Conservation (phyloP, 2,329 filamentous ascomycete species). For the Gaeumannomyces tritici region DNA sequence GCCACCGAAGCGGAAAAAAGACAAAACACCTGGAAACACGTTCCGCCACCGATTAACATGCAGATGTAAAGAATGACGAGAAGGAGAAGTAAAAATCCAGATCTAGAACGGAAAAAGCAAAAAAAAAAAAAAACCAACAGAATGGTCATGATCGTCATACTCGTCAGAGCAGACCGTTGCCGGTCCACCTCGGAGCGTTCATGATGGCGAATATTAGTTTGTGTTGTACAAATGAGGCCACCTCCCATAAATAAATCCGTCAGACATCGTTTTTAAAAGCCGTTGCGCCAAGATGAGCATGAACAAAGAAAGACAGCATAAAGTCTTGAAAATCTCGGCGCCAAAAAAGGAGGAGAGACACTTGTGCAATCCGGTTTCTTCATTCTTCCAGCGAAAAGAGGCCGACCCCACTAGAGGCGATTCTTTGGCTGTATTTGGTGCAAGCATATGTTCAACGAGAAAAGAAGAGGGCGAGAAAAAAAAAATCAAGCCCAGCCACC, state of each 20-base stretch:
- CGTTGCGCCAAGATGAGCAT: neutral
- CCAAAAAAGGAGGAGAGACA: neutral
- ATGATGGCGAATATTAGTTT: neutral
- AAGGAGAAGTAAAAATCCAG: neutral
- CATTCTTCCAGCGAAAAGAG: neutral
- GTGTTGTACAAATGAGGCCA: neutral
- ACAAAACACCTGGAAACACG: too few species aligned
- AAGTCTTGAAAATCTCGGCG: neutral
- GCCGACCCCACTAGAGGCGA: too few species aligned
- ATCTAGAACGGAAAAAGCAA: neutral
- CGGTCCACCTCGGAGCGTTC: neutral
- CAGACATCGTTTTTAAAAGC: neutral
- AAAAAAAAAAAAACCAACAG: neutral
- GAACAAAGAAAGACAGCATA: neutral
- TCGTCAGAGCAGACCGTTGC: neutral
- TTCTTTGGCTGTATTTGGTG: neutral
- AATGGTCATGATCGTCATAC: neutral
- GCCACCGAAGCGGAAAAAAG: too few species aligned
- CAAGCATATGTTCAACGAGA: neutral
- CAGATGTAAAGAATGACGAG: neutral
- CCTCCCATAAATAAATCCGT: neutral
- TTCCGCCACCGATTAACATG: too few species aligned
- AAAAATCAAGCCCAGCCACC: neutral
- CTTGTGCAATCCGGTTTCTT: neutral
- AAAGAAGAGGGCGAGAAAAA: neutral